Conservation (phyloP, 495 filamentous ascomycete genomes). For the Hypoxylon subgilvum region DNA sequence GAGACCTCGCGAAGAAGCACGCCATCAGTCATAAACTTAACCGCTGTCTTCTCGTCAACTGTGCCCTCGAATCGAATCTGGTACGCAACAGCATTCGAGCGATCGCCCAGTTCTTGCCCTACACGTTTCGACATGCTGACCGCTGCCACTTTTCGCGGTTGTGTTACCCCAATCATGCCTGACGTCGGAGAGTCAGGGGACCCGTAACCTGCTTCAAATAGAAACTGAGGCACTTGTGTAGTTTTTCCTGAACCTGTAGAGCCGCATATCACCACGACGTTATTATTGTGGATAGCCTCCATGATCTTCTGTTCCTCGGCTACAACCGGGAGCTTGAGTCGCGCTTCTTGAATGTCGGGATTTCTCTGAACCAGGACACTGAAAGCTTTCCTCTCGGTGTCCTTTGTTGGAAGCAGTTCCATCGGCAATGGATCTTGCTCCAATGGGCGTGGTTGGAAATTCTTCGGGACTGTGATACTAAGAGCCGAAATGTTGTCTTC, state of each 20-base stretch:
- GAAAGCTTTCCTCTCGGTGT: slow-evolving; percentile 73
- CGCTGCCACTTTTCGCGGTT: slow-evolving; percentile 82
- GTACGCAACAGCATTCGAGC: slow-evolving; percentile 76
- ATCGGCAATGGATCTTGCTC: slow-evolving; percentile 78
- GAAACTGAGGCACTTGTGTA: slow-evolving; percentile 93
- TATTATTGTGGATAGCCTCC: slow-evolving; percentile 92
- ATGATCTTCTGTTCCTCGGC: slow-evolving; percentile 97
- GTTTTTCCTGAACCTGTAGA: slow-evolving; percentile 97
- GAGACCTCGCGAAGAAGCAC: slow-evolving; percentile 90
- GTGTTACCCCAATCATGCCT: slow-evolving; percentile 93
- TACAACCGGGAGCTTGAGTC: slow-evolving; percentile 85
- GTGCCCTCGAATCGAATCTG: slow-evolving; percentile 95
- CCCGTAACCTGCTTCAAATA: slow-evolving; percentile 93
- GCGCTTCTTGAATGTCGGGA: slow-evolving; percentile 74
- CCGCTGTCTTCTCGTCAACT: slow-evolving; percentile 79
- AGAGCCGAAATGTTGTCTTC: slow-evolving; percentile 38
- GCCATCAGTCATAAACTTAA: slow-evolving; percentile 99
- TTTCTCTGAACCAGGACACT: slow-evolving; percentile 74
- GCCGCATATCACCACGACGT: slow-evolving; percentile 89
- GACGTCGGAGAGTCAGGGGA: slow-evolving; percentile 75
- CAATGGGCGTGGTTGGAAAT: slow-evolving; percentile 64
- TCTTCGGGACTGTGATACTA: slow-evolving; percentile 52
- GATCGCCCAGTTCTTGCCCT: slow-evolving; percentile 77
- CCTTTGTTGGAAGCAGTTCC: slow-evolving; percentile 71
- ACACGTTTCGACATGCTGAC: slow-evolving; percentile 96